A percentile compares a stretch with the other conserved stretches of the same genome.
phyloP scores from a whole-genome alignment of 2,329 filamentous ascomycete species.

The Colletotrichum australisinense region DNA sequence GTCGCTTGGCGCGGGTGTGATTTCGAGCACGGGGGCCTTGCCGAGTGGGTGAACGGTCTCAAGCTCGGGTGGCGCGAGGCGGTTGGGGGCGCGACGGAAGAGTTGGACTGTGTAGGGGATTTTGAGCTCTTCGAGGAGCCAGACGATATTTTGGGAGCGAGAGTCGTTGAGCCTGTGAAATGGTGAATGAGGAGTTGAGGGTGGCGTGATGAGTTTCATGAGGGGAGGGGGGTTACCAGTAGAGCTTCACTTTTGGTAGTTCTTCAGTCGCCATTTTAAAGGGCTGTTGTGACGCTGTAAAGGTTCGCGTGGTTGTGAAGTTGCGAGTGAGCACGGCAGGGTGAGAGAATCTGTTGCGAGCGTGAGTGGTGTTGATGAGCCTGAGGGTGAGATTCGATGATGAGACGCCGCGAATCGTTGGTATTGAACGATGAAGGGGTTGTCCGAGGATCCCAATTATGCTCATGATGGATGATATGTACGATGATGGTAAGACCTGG shows the following conservation, averaged over 20 bases:
- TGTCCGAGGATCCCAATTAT: not conserved
- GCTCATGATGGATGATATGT: not conserved
- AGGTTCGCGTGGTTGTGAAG: not conserved
- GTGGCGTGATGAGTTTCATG: too few species aligned
- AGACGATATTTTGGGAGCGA: slow-evolving; percentile 84
- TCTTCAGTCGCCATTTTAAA: slow-evolving; percentile 39
- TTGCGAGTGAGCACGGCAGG: not conserved
- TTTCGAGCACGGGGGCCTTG: slow-evolving; percentile 83
- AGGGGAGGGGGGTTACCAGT: slow-evolving; percentile 60
- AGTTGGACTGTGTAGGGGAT: slow-evolving; percentile 83
- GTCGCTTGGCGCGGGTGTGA: slow-evolving; percentile 58
- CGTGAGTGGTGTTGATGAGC: not conserved
- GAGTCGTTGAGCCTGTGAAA: slow-evolving; percentile 80
- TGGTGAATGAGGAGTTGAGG: not conserved
- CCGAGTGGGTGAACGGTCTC: slow-evolving; percentile 85
- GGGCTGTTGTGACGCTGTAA: not conserved
- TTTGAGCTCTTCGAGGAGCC: slow-evolving; percentile 86
- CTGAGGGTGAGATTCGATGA: not conserved
- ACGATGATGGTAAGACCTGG: not conserved
- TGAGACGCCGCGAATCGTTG: not conserved
- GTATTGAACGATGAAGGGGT: not conserved
- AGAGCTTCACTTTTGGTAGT: slow-evolving; percentile 68
- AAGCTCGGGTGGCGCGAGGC: slow-evolving; percentile 78
- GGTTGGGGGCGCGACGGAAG: slow-evolving; percentile 71
- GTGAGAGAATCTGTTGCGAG: not conserved